Conservation (phyloP, 2,329 filamentous ascomycete genomes). For the Lasiodiplodia sp. region DNA sequence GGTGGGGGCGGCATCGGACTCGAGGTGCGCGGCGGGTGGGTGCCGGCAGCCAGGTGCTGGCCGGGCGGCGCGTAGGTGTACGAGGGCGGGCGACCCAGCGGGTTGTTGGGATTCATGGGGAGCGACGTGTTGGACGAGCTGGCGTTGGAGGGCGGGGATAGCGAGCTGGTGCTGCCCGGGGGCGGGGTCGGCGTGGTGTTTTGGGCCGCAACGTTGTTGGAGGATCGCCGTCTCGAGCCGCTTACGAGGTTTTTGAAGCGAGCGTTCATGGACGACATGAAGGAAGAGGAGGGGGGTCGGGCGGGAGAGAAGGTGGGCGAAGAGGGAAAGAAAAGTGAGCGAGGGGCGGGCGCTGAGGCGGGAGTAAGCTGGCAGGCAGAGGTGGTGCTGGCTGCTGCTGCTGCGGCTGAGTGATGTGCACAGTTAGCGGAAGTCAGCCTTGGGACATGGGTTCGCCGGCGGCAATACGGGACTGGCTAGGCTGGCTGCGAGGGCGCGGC, state of each 20-base stretch:
- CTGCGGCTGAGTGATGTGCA: constrained; percentile 29
- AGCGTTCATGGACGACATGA: constrained; percentile 60
- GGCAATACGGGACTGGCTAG: constrained; percentile 22
- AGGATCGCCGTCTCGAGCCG: constrained; percentile 80
- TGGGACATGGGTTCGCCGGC: constrained; percentile 27
- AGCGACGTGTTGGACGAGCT: constrained; percentile 45
- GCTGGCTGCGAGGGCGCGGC: constrained; percentile 23
- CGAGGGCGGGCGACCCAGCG: constrained; percentile 68
- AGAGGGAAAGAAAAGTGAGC: constrained; percentile 22
- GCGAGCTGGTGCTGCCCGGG: constrained; percentile 42
- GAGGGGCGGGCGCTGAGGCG: constrained; percentile 22
- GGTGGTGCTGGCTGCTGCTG: constrained; percentile 22
- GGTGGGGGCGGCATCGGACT: constrained; percentile 63
- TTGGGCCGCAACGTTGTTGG: constrained; percentile 55
- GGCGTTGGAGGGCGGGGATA: constrained; percentile 49
- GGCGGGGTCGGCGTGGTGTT: constrained; percentile 49
- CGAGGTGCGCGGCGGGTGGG: constrained; percentile 49
- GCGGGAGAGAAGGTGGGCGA: constrained; percentile 32
- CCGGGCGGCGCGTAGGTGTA: constrained; percentile 63
- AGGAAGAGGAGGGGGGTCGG: constrained; percentile 37
- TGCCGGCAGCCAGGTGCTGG: constrained; percentile 45
- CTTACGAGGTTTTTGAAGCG: constrained; percentile 77
- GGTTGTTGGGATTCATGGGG: constrained; percentile 63
- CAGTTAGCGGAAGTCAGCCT: constrained; percentile 30
- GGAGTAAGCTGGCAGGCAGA: constrained; percentile 29